These are phyloP conservation scores for Solanum bulbocastanum DNA, from an alignment of 257 asterid genomes.

Conservation along the genomic window DNA sequence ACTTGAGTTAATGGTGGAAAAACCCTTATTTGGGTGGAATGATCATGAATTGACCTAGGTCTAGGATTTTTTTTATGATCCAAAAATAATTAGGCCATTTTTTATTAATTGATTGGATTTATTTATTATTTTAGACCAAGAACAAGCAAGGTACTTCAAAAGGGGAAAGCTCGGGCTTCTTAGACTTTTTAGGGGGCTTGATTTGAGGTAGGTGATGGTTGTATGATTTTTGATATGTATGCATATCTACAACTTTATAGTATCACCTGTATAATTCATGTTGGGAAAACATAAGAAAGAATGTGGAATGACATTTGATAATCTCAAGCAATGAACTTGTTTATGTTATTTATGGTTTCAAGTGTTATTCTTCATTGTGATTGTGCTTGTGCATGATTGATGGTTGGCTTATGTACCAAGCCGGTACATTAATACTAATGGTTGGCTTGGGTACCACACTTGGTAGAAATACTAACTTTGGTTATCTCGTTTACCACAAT, in stretches of 20 bases:
- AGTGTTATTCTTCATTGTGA: background rate
- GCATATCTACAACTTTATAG: background rate
- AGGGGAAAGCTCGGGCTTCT: background rate
- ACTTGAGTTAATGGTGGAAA: background rate
- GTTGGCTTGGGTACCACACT: background rate
- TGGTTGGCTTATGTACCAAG: background rate
- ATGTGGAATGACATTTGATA: background rate
- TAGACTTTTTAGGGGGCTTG: background rate
- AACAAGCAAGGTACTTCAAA: background rate
- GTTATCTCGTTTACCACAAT: too few species aligned
- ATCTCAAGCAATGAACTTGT: background rate
- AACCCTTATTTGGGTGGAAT: background rate
- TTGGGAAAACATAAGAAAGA: background rate
- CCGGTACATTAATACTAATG: background rate
- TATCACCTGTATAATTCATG: background rate
- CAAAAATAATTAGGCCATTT: too few species aligned
- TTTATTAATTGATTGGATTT: background rate
- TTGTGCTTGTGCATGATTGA: background rate
- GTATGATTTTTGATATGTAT: background rate
- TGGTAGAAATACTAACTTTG: too few species aligned
- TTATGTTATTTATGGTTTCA: background rate
- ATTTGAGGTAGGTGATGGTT: background rate
- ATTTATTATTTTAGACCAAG: background rate
- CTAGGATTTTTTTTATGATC: background rate
- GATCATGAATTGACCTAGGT: background rate